Percentiles rank a stretch among this genome's conserved stretches.
phyloP scores from a whole-genome alignment of 1,284 basidiomycete species.

The Laetiporus sulphureus region DNA sequence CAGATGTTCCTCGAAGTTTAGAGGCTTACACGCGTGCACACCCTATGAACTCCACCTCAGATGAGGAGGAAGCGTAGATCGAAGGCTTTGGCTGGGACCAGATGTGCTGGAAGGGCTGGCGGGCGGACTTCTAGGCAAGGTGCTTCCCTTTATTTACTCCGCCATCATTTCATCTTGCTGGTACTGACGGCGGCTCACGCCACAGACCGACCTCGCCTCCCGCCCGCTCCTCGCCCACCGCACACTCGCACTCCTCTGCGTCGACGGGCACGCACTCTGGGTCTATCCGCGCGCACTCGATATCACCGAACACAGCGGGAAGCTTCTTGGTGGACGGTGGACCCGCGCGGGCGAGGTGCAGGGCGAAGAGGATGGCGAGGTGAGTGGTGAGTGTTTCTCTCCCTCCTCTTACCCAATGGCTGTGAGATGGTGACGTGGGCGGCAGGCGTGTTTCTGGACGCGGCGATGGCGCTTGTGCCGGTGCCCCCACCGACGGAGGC shows the following conservation, averaged over 20 bases:
- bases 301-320: conserved; percentile 33
- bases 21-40: conserved; percentile 55
- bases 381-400: conserved; percentile 53
- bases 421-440: conserved; percentile 1
- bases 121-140: conserved; percentile 73
- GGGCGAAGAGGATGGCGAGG: conserved; percentile 53
- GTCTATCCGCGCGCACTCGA: conserved; percentile 67
- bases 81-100: conserved; percentile 93
- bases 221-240: conserved; percentile 60
- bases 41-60: too few species aligned
- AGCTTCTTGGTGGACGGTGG: conserved; percentile 24
- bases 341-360: conserved; percentile 77
- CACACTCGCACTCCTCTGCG: conserved; percentile 63
- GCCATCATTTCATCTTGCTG: neutral
- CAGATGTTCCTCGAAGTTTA: conserved; percentile 58
- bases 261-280: conserved; percentile 86
- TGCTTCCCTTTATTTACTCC: conserved; percentile 21
- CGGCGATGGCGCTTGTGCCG: conserved; percentile 65
- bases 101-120: conserved; percentile 56
- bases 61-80: conserved; percentile 75
- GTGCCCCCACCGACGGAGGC: conserved; percentile 55
- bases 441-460: conserved; percentile 65
- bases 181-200: neutral
- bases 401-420: conserved; percentile 5
- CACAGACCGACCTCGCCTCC: conserved; percentile 51